Conservation (phyloP, 805 yeast species). For the Aciculoconidium aculeatum region DNA sequence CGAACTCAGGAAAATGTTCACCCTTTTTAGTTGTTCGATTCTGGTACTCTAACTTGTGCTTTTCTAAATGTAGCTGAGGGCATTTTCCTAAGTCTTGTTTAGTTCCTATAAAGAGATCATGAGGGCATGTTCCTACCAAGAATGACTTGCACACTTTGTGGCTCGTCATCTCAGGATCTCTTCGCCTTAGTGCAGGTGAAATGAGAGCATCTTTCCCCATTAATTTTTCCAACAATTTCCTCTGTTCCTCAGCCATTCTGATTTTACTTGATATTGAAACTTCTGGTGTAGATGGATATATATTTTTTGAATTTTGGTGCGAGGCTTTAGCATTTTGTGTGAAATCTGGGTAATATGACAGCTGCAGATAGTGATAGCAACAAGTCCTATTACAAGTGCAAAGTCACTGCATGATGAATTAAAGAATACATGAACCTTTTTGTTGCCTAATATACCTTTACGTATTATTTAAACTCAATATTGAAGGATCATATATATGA, state of each 20-base stretch:
- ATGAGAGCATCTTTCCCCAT: conserved; percentile 61
- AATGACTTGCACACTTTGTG: conserved; percentile 69
- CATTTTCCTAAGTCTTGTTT: conserved; percentile 81
- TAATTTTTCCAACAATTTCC: conserved; percentile 69
- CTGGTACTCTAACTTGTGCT: conserved; percentile 67
- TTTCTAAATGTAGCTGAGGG: conserved; percentile 67
- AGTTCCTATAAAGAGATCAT: conserved; percentile 75
- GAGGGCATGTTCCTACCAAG: conserved; percentile 82
- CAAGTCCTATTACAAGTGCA: too few species aligned
- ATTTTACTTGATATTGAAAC: too few species aligned
- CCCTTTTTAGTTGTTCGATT: conserved; percentile 34
- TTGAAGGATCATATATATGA: too few species aligned
- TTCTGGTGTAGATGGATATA: too few species aligned
- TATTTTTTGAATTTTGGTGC: too few species aligned
- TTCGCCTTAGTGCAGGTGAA: conserved; percentile 25
- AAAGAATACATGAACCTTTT: too few species aligned
- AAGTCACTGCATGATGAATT: too few species aligned
- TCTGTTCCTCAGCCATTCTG: conserved; percentile 74
- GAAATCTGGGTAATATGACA: too few species aligned
- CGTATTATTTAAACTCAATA: too few species aligned
- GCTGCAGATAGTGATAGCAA: too few species aligned
- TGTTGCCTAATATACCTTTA: too few species aligned
- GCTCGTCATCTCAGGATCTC: conserved; percentile 37
- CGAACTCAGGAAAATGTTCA: conserved; percentile 45
- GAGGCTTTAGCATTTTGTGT: too few species aligned